Evolutionary conservation across 192 early-diverging fungal genomes (phyloP).

Genomic region (Podila horticola): DNA sequence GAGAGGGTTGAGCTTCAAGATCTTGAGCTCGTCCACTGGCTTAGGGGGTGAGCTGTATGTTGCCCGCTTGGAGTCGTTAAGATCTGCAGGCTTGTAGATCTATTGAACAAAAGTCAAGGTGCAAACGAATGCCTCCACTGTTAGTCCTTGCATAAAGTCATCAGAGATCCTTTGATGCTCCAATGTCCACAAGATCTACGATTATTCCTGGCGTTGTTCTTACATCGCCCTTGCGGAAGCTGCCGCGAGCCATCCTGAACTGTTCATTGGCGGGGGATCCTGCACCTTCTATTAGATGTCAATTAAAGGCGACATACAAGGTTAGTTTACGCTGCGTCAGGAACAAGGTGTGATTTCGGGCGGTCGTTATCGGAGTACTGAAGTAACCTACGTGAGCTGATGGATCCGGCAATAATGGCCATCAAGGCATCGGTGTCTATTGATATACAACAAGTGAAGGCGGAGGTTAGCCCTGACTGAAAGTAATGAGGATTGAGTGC

Average conservation of each 20-base stretch:
- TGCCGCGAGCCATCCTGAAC: conserved; percentile 32
- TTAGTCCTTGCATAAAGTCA: not conserved
- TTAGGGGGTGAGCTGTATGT: conserved; percentile 26
- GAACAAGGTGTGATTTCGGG: no score
- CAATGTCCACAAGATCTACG: not conserved
- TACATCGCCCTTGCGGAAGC: conserved; percentile 50
- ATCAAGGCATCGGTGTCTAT: conserved; percentile 30
- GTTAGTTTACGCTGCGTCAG: not conserved
- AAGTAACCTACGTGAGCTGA: conserved; percentile 25
- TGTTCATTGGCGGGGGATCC: conserved; percentile 20
- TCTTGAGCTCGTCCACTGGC: conserved; percentile 50
- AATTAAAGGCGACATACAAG: not conserved
- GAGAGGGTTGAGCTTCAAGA: conserved; percentile 46
- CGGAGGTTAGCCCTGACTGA: not conserved
- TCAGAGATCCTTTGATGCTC: not conserved
- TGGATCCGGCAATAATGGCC: conserved; percentile 32
- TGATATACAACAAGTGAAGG: no score
- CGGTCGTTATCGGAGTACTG: not conserved
- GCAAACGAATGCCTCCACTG: not conserved
- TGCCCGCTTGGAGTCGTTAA: conserved; percentile 24
- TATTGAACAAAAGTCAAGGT: not conserved
- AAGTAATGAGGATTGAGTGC: no score
- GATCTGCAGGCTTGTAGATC: conserved; percentile 44
- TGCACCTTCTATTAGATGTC: conserved; percentile 8
- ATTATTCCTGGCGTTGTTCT: not conserved